Evolutionary conservation across 2,329 filamentous ascomycete species (phyloP).

Genomic region (Tolypocladium inflatum): DNA sequence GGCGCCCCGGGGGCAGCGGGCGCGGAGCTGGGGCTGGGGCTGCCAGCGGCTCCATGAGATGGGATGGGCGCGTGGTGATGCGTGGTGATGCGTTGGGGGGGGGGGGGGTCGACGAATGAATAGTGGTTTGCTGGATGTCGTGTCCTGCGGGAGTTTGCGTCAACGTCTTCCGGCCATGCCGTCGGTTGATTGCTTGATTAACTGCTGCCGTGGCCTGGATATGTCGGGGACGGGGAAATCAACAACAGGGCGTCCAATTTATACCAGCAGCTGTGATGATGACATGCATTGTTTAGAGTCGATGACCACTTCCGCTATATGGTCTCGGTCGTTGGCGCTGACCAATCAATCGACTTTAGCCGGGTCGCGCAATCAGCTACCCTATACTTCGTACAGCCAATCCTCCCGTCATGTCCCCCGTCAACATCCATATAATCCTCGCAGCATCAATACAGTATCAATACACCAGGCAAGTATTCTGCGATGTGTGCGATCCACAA

Average conservation of each 20-base stretch:
- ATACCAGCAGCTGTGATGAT: background rate
- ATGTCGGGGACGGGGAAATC: background rate
- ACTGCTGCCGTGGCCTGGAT: background rate
- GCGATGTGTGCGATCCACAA: background rate
- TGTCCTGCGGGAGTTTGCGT: background rate
- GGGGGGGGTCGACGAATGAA: no score
- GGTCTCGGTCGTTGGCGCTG: background rate
- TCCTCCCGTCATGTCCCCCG: background rate
- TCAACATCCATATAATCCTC: background rate
- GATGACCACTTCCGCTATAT: background rate
- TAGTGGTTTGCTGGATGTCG: background rate
- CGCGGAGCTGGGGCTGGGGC: background rate
- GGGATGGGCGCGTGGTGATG: background rate
- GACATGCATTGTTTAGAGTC: no score
- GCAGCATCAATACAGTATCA: background rate
- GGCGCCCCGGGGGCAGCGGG: constrained; percentile 36
- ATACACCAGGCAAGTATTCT: background rate
- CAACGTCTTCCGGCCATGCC: background rate
- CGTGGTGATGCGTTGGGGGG: background rate
- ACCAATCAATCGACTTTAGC: background rate
- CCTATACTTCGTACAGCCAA: background rate
- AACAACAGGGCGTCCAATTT: background rate
- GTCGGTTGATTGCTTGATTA: background rate
- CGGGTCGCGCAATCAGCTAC: background rate
- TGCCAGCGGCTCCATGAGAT: background rate